Base-by-base conservation (phyloP, 805 yeast species). In the Kazachstania bromeliacearum region DNA sequence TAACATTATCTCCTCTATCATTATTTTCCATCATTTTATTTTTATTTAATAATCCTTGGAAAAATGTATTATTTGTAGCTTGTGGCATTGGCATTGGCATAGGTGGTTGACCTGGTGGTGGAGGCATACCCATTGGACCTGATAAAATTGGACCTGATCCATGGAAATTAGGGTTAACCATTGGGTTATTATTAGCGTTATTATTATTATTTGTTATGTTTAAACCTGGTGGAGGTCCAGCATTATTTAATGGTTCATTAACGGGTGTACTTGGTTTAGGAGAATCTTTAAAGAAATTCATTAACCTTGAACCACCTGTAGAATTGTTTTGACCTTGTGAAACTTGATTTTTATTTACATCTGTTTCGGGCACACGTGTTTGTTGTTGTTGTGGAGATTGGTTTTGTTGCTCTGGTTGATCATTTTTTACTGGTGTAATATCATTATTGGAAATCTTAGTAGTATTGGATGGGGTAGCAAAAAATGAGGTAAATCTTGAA, bases 401-500 rank as follows among this genome's bases (percentile, higher is more conserved):
- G 9, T 4, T 25, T 14, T 16, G 31, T 4, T 10, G 12, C 15
- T 26, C 29, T 13, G 8, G 13, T 7, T 16, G 24, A 29, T 27
- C 33, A 10, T 16, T 26, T 8, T 30, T 33, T 28, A 21, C 17
- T 35, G 21, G 14, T 17, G 4, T 28, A 7, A 17, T 15, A n/a
- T 26, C 17, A 16, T 14, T 28, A 28, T 22, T 16, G 5, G 33
- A 21, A 17, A 40, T 39, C 23, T 22, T 18, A n/a, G 32, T 40
- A 17, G 34, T 41, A 13, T 17, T 21, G 16, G 47, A 32, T 6
- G 50, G 42, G 7, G 48, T 35, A n/a, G 46, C 44, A 41, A 60
- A 60, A 36, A 60, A 60, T 7, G 63, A 59, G 3, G 63, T 55
- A 38, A 60, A 60, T 39, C 63, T 53, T 14, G 65, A 60, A 12